phyloP scores from a whole-genome alignment of 805 yeast species.

The Wickerhamiella bombiphila region DNA sequence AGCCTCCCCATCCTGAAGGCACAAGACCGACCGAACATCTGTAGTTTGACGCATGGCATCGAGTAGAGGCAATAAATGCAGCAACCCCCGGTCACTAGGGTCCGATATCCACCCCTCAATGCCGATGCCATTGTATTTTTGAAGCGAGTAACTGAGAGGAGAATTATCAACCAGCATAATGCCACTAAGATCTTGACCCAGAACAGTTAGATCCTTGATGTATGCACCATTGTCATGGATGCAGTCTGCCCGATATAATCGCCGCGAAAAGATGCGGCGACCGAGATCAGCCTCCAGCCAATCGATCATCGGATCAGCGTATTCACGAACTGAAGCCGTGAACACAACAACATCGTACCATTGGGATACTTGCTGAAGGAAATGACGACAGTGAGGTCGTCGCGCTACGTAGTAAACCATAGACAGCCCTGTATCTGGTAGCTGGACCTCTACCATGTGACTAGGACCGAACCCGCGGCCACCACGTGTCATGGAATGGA shows the following conservation, averaged over 20 bases:
- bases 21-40: conserved; percentile 67
- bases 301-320: conserved; percentile 94
- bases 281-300: conserved; percentile 57
- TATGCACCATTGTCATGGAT: conserved; percentile 58
- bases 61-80: conserved; percentile 68
- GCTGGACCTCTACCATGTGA: conserved; percentile 68
- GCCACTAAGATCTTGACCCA: conserved; percentile 45
- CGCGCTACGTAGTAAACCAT: conserved; percentile 78
- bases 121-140: conserved; percentile 77
- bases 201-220: conserved; percentile 51
- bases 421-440: conserved; percentile 24
- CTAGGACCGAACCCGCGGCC: conserved; percentile 28
- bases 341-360: conserved; percentile 87
- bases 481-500: conserved; percentile 72
- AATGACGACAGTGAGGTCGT: conserved; percentile 81
- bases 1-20: conserved; percentile 49
- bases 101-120: conserved; percentile 98
- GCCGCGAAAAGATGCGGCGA: conserved; percentile 31
- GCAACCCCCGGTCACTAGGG: conserved; percentile 73
- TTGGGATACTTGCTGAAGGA: conserved; percentile 56
- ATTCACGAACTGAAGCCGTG: conserved; percentile 88
- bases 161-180: conserved; percentile 81
- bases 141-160: conserved; percentile 73
- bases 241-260: conserved; percentile 73
- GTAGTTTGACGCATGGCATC: conserved; percentile 63